Conservation (phyloP, 2,329 filamentous ascomycete genomes). For the Paraphoma chrysanthemicola region DNA sequence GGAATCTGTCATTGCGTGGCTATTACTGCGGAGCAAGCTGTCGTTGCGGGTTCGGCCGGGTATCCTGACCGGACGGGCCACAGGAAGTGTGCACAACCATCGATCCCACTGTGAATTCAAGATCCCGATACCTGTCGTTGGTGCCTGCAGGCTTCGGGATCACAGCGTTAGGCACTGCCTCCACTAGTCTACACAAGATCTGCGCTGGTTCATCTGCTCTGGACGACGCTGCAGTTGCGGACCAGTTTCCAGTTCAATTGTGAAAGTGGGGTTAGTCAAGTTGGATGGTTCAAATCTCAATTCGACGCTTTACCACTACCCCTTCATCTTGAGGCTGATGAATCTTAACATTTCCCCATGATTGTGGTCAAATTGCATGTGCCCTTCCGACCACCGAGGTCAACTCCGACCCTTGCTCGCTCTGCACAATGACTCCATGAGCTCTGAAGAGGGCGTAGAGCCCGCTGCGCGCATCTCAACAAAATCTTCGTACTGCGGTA, state of each 20-base stretch:
- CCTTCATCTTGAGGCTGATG: too few relatives aligned
- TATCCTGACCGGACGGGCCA: not conserved
- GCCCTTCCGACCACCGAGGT: not conserved
- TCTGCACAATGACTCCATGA: slow-evolving; percentile 2
- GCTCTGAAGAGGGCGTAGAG: not conserved
- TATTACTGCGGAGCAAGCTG: not conserved
- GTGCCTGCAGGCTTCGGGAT: not conserved
- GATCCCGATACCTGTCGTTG: not conserved
- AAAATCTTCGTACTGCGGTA: not conserved
- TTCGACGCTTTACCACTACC: too few relatives aligned
- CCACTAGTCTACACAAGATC: not conserved
- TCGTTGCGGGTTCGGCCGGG: not conserved
- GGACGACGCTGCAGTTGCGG: not conserved
- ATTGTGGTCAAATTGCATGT: not conserved
- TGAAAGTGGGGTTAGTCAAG: too few relatives aligned
- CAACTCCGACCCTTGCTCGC: not conserved
- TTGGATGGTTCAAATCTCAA: too few relatives aligned
- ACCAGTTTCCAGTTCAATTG: not conserved
- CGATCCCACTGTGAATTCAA: not conserved
- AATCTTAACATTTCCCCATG: not conserved
- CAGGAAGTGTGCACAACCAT: not conserved
- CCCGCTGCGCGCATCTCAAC: slow-evolving; percentile 6
- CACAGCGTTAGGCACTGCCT: not conserved
- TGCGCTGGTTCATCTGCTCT: not conserved
- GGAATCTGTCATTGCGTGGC: not conserved